Percentiles rank a stretch among this genome's conserved stretches.
These are phyloP conservation scores for Aphanomyces stellatus DNA, from an alignment of 352 stramenopile species.

Conservation along the genomic window DNA sequence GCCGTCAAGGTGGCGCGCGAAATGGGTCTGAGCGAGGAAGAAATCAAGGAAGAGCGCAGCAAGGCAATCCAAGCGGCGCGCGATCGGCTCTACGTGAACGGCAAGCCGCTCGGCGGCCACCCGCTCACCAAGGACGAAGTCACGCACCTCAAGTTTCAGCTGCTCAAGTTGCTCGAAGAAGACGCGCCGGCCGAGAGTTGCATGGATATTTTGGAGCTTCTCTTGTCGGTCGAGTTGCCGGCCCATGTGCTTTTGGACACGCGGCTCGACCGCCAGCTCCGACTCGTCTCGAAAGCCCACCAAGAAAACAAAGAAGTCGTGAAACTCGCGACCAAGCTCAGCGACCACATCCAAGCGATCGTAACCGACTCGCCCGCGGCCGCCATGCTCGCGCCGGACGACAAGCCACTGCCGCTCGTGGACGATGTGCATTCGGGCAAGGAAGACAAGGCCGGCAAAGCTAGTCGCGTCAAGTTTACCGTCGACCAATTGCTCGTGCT, in stretches of 20 bases:
- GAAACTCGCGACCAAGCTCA: conserved; percentile 65
- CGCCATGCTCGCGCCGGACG: neutral
- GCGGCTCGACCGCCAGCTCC: conserved; percentile 58
- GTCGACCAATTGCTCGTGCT: neutral
- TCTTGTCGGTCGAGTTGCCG: conserved; percentile 71
- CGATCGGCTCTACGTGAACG: conserved; percentile 67
- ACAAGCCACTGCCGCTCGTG: too few species aligned
- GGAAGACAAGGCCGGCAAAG: conserved; percentile 30
- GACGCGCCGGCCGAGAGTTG: conserved; percentile 65
- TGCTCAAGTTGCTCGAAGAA: conserved; percentile 78
- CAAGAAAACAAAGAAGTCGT: conserved; percentile 84
- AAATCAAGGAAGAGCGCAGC: conserved; percentile 57
- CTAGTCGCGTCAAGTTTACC: conserved; percentile 6
- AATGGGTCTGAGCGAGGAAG: conserved; percentile 60
- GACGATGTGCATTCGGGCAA: neutral
- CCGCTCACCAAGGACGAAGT: conserved; percentile 75
- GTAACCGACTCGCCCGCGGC: conserved; percentile 35
- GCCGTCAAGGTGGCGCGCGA: conserved; percentile 68
- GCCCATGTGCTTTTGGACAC: conserved; percentile 67
- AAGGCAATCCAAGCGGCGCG: conserved; percentile 64
- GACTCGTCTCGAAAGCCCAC: conserved; percentile 65
- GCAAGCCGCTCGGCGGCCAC: conserved; percentile 67
- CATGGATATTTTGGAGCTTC: conserved; percentile 72
- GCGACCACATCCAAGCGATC: conserved; percentile 73
- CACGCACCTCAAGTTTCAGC: conserved; percentile 75